phyloP scores from a whole-genome alignment of 495 filamentous ascomycete species.

The Paragyromitra xinjiangensis region DNA sequence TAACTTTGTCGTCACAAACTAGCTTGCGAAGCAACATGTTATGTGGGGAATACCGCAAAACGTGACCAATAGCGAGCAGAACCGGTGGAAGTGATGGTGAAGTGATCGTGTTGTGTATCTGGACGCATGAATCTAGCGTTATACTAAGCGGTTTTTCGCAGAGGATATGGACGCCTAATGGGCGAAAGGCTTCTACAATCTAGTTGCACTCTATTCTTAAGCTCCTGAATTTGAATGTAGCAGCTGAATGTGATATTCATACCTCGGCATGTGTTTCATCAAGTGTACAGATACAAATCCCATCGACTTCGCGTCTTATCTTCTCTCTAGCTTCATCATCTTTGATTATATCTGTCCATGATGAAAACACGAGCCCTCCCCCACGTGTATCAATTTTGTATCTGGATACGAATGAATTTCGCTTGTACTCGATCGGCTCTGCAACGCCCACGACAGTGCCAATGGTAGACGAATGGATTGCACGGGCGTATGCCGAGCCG shows the following conservation, averaged over 20 bases:
- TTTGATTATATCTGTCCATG: conserved; percentile 76
- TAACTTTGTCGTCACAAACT: conserved; percentile 72
- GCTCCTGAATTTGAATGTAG: no score
- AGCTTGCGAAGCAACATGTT: conserved; percentile 84
- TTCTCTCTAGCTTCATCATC: conserved; percentile 67
- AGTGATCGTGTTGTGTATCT: conserved; percentile 58
- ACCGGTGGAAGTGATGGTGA: conserved; percentile 62
- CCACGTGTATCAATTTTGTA: conserved; percentile 66
- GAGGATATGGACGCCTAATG: conserved; percentile 80
- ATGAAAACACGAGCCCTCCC: conserved; percentile 69
- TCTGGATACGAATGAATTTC: conserved; percentile 69
- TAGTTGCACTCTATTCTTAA: conserved; percentile 8
- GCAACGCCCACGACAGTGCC: conserved; percentile 78
- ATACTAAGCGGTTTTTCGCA: conserved; percentile 95
- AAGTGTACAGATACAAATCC: conserved; percentile 84
- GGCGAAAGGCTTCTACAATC: conserved; percentile 52
- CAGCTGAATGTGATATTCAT: not conserved
- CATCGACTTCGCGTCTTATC: conserved; percentile 71
- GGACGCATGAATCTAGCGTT: conserved; percentile 80
- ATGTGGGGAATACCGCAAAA: conserved; percentile 87
- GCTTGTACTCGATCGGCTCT: conserved; percentile 82
- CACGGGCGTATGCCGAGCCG: conserved; percentile 76
- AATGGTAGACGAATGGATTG: conserved; percentile 67
- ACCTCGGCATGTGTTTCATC: conserved; percentile 83
- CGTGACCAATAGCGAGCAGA: conserved; percentile 84